Evolutionary conservation across 2,329 filamentous ascomycete genomes (phyloP).

Genomic region (Beauveria brongniartii): DNA sequence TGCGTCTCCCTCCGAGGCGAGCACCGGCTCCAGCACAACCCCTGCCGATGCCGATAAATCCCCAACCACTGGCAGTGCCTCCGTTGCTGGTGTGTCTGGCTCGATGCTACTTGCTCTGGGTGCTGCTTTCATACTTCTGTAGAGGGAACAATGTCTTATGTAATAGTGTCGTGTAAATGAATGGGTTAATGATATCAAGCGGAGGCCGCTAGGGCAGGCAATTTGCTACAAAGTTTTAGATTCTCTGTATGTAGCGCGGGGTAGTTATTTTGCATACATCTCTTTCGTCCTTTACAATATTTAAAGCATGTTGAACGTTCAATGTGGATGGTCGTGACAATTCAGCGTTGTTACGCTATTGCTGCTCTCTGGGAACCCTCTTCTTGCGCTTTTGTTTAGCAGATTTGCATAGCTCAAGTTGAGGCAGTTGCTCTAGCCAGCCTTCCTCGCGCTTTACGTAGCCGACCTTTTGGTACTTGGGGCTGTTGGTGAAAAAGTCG

Average conservation of each 20-base stretch:
- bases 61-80: constrained; percentile 17
- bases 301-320: background rate
- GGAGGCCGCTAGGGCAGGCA: background rate
- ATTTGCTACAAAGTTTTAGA: background rate
- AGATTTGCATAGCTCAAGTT: constrained; percentile 58
- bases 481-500: constrained; percentile 68
- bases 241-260: background rate
- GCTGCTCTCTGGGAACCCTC: constrained; percentile 25
- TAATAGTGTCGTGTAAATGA: background rate
- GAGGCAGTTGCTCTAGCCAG: constrained; percentile 55
- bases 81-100: constrained; percentile 27
- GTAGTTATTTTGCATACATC: background rate
- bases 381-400: constrained; percentile 52
- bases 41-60: constrained; percentile 1
- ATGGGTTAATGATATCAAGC: constrained; percentile 4
- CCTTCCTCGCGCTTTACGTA: constrained; percentile 54
- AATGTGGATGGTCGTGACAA: background rate
- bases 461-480: constrained; percentile 77
- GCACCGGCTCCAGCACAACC: constrained; percentile 8
- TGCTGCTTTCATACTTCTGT: constrained; percentile 35
- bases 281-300: background rate
- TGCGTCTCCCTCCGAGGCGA: constrained; percentile 15
- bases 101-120: constrained; percentile 35
- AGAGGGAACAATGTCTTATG: constrained; percentile 8
- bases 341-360: background rate